Base-by-base conservation (phyloP, 2,329 filamentous ascomycete species). In the Remersonia thermophila region DNA sequence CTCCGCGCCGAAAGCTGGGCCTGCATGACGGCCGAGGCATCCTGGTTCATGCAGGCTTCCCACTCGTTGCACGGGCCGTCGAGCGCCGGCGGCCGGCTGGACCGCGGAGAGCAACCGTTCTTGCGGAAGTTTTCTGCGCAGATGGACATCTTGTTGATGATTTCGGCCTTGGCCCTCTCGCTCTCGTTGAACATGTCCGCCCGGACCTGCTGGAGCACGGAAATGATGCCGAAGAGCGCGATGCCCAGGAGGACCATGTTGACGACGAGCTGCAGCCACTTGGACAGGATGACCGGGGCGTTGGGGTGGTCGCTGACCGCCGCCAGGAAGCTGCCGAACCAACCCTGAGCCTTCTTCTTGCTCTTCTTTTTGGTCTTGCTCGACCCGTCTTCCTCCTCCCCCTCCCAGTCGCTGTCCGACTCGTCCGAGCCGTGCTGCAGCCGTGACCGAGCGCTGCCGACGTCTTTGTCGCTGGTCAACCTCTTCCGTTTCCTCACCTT, bases 1-100 rank as follows among this genome's bases (percentile, higher is more conserved):
- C 87, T 91, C 52, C 83, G 80, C 4, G 85, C 87, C 13, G 81
- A 84, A 27, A 94, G 76, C 50, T 79, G 80, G 29, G 89, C 80
- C 27, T 80, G 70, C 47, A 83, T 86, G 38, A 94, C 76, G 38
- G 76, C 75, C 30, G 77, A 69, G 0, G 86, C 79, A 51, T 95
- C 83, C 46, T 80, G 75, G 46, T 79, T 77, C 84, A 94, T 94
- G 59, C 91, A 96, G 23, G 74, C 66, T 45, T 80, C 77, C 89
- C 89, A 96, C 43, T 79, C 73, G 25, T 77, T 71, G 55, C 91
- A 98, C 3, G 80, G 63, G 0, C 60, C 61, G 42, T 80, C 72
- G 48, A 96, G 65, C 0, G 82, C 84, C 0, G 87, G 89, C 3
- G 81, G 60, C 11, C 80, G 71, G 13, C 70, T 70, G 3, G 71